Base-by-base conservation (phyloP, 805 yeast genomes). In the Ogataea saltuana region DNA sequence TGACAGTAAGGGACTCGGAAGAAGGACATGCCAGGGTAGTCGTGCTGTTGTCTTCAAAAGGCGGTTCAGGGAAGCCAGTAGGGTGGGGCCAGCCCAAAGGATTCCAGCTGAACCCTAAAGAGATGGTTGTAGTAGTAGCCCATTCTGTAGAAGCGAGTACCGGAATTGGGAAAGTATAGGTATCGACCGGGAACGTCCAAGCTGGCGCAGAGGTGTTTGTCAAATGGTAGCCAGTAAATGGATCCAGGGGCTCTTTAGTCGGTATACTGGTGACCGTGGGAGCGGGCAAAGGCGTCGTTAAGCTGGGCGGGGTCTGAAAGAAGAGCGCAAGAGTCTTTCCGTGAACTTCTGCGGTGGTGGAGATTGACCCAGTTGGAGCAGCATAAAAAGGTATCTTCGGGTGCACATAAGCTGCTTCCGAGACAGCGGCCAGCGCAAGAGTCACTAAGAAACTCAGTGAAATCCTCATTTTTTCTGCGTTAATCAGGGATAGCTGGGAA, bases 11-110 rank as follows among this genome's bases (percentile, higher is more conserved):
- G 8, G 38, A 23, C 7, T 25, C 38, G 19, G 27, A 22, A 9
- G 22, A n/a, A 7, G 38, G 38, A 34, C 38, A 34, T 5, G 38
- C 38, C 4, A 21, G 15, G 4, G 22, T 19, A 3, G 5, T 10
- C 10, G 36, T 33, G n/a, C 28, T 25, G 26, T 33, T 23, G 6
- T 21, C 21, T 6, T 16, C 28, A 9, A 12, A 10, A 5, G 38
- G 29, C 3, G 16, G 21, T 10, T 11, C 13, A 10, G 38, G 29
- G 22, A 34, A 12, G 2, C 38, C 38, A 21, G 29, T 34, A 2
- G 26, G 30, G n/a, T 20, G 17, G 4, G 38, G 28, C 38, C 38
- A 34, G 15, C 38, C 38, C 9, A 16, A 20, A 10, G 38, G 29
- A 4, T 6, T 11, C 30, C 28, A 34, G 29, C 38, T 25, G 17